Base-by-base conservation (phyloP, 2,329 filamentous ascomycete species). In the Penicillium sp. region DNA sequence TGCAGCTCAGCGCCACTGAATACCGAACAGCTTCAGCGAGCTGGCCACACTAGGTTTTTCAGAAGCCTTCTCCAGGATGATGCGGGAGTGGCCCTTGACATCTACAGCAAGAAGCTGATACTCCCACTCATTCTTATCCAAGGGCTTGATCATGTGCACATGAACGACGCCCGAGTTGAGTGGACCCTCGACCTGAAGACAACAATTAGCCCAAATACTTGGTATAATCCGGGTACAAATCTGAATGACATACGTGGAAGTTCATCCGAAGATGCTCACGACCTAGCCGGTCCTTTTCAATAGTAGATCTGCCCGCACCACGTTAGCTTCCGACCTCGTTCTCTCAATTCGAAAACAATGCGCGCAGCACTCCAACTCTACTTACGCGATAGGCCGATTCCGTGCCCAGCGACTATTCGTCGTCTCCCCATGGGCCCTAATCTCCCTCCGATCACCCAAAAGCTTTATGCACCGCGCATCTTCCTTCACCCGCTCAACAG, bases 51-150 rank as follows among this genome's bases (percentile, higher is more conserved):
- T 75, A 35, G 73, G 70, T 47, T 70, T 74, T 33, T 80, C 77
- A 26, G 76, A 75, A 8, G 74, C 78, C 53, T 83, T 80, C 65
- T 83, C 81, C 10, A 83, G 72, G 47, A 79, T 76, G 30, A 83
- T 69, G 13, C 81, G 79, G 38, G 77, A 76, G 60, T 82, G 79
- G 4, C 91, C 92, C 69, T 86, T 89, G 28, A 96, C 86, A 76
- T 97, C 93, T 51, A 98, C 75, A 56, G 88, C 91, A 45, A 98
- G 82, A 73, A 92, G 88, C 73, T 89, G 87, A 78, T 97, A 97
- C 70, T 91, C 85, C 73, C 88, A 93, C 44, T 92, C 88, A 55
- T 83, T 78, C 40, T 88, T 84, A 35, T 87, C 87, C 1, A 85
- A 82, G 38, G 82, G 82, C 76, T 88, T 92, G 51, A 89, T 84